A percentile compares a stretch with the other conserved stretches of the same genome.
Evolutionary conservation across 148 eudicot genomes (phyloP).

Genomic region (Cornus controversa): DNA sequence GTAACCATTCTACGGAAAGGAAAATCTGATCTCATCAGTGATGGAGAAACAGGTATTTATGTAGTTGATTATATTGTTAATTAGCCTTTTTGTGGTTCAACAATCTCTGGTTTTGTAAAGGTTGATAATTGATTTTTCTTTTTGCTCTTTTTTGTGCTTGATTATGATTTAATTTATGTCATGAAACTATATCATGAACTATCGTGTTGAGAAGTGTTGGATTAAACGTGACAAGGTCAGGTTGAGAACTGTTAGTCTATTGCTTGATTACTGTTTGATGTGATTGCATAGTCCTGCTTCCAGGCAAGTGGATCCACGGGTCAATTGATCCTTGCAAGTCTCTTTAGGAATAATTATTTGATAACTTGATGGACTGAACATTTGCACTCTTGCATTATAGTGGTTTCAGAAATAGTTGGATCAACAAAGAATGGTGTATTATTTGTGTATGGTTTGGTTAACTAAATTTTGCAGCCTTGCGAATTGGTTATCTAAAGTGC

Average conservation of each 20-base stretch:
- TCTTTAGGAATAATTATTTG: not conserved
- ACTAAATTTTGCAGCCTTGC: not conserved
- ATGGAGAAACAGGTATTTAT: slow-evolving; percentile 70
- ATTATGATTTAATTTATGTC: not conserved
- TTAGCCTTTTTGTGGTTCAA: not conserved
- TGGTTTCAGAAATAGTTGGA: not conserved
- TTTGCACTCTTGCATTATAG: not conserved
- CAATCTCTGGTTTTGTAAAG: not conserved
- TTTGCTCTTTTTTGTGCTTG: not conserved
- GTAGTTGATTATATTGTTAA: not conserved
- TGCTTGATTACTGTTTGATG: not conserved
- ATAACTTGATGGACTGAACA: not conserved
- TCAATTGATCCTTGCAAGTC: not conserved
- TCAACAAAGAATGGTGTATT: not conserved
- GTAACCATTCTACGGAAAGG: slow-evolving; percentile 86
- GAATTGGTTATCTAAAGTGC: not conserved
- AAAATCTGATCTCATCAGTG: slow-evolving; percentile 74
- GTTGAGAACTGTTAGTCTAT: not conserved
- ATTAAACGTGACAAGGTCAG: not conserved
- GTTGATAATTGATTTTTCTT: not conserved
- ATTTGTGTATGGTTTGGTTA: not conserved
- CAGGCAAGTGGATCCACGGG: not conserved
- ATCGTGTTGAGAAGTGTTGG: too few species aligned
- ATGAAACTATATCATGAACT: not conserved
- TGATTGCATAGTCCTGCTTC: not conserved